A percentile compares a stretch with the other conserved stretches of the same genome.
Evolutionary conservation across 805 yeast genomes (phyloP).

Genomic region (Saccharomycopsis sp.): DNA sequence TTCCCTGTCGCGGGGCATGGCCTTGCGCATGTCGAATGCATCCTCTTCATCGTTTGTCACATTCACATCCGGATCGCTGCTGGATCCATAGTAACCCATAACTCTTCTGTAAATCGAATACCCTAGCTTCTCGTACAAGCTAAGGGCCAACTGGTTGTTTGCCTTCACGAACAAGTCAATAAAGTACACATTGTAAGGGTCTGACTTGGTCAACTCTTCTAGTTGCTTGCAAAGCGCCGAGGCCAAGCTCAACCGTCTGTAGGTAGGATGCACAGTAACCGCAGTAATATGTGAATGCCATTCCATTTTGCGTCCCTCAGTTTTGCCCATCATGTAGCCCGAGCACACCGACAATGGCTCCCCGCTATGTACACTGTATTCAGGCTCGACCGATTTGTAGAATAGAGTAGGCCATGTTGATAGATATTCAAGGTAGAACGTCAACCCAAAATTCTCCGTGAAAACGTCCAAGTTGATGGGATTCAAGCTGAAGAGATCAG

Average conservation of each 20-base stretch:
- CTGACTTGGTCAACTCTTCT: slow-evolving; percentile 65
- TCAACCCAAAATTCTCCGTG: slow-evolving; percentile 84
- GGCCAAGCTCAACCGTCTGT: slow-evolving; percentile 82
- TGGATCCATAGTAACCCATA: slow-evolving; percentile 72
- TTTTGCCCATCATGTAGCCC: slow-evolving; percentile 92
- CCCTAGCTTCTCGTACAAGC: slow-evolving; percentile 79
- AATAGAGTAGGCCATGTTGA: slow-evolving; percentile 83
- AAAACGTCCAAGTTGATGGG: slow-evolving; percentile 78
- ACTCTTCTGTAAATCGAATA: slow-evolving; percentile 82
- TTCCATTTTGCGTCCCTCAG: slow-evolving; percentile 77
- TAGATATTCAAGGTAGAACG: slow-evolving; percentile 78
- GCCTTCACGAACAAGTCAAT: slow-evolving; percentile 90
- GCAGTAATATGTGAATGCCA: slow-evolving; percentile 99
- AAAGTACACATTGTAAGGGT: slow-evolving; percentile 76
- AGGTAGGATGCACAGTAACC: slow-evolving; percentile 78
- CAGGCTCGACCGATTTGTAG: slow-evolving; percentile 57
- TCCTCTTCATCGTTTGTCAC: slow-evolving; percentile 57
- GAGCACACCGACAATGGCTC: slow-evolving; percentile 28
- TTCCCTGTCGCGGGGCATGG: slow-evolving; percentile 50
- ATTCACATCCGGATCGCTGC: slow-evolving; percentile 37
- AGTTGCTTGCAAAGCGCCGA: slow-evolving; percentile 67
- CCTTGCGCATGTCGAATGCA: slow-evolving; percentile 82
- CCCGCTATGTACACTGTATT: slow-evolving; percentile 1
- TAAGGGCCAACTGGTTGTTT: slow-evolving; percentile 71
- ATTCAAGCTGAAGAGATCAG: slow-evolving; percentile 69